These are phyloP conservation scores for Aspergillus latus DNA, from an alignment of 2,329 filamentous ascomycete species.

Conservation along the genomic window DNA sequence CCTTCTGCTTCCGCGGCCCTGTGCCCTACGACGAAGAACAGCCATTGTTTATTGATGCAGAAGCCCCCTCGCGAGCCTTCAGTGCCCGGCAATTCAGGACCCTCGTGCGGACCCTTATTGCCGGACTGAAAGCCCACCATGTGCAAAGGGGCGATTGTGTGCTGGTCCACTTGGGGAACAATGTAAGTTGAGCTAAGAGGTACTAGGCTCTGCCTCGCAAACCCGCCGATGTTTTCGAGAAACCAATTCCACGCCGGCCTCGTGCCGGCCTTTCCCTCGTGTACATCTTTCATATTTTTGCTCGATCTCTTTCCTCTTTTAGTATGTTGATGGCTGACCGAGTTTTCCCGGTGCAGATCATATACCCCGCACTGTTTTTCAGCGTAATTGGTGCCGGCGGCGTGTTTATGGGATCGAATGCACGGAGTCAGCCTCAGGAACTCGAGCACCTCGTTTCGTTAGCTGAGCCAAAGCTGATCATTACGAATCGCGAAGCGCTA, in stretches of 20 bases:
- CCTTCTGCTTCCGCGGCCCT: constrained; percentile 42
- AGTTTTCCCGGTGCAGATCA: constrained; percentile 28
- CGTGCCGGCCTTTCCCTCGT: constrained; percentile 2
- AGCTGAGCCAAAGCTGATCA: constrained; percentile 48
- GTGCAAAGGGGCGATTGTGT: constrained; percentile 46
- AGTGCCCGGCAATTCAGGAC: constrained; percentile 36
- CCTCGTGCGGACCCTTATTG: constrained; percentile 40
- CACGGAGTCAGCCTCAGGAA: constrained; percentile 48
- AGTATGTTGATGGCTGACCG: constrained; percentile 18
- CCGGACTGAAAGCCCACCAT: constrained; percentile 41
- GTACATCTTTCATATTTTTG: constrained; percentile 9
- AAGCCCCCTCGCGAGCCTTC: constrained; percentile 38
- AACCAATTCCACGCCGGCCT: not conserved
- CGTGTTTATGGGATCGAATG: constrained; percentile 54
- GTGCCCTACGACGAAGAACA: constrained; percentile 36
- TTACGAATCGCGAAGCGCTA: constrained; percentile 44
- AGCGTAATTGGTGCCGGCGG: constrained; percentile 48
- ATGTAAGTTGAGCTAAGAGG: constrained; percentile 30
- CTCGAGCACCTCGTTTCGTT: constrained; percentile 48
- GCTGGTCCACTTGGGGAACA: constrained; percentile 44
- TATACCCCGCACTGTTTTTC: constrained; percentile 42
- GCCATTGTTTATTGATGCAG: constrained; percentile 46
- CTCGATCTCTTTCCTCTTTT: constrained; percentile 6
- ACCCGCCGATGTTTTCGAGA: not conserved
- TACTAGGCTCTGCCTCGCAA: not conserved